Evolutionary conservation across 192 early-diverging fungal species (phyloP).

Genomic region (Mortierella hygrophila): DNA sequence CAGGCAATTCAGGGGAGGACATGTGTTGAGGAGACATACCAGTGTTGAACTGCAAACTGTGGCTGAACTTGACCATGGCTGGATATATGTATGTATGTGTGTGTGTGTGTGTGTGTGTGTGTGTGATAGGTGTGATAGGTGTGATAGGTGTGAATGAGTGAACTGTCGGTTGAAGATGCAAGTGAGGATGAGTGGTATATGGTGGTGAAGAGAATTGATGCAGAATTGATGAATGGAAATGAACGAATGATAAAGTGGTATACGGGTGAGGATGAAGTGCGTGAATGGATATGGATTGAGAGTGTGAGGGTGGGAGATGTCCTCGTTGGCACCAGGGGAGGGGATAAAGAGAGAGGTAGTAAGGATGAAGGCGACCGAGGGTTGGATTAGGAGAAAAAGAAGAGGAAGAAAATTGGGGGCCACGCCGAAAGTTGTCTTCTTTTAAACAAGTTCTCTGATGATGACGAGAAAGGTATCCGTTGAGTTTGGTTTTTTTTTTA

Average conservation of each 20-base stretch:
- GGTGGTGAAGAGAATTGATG: not conserved
- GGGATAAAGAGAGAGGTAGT: not conserved
- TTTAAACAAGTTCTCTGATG: not conserved
- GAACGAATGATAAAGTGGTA: not conserved
- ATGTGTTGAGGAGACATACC: not conserved
- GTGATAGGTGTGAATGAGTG: not conserved
- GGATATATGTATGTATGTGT: not conserved
- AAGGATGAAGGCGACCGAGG: not conserved
- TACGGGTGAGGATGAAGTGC: not conserved
- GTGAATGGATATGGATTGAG: not conserved
- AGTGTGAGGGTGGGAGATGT: not conserved
- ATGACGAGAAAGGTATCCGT: not conserved
- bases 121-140: too few species aligned
- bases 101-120: not conserved
- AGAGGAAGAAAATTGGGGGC: not conserved
- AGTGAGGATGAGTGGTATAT: not conserved
- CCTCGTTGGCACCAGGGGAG: not conserved
- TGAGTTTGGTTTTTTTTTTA: not conserved
- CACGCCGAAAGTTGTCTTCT: not conserved
- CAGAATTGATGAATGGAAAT: not conserved
- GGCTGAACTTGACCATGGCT: conserved; percentile 82
- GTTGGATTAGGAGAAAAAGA: not conserved
- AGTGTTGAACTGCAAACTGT: conserved; percentile 82
- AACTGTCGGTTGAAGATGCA: not conserved
- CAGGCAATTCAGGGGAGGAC: not conserved